Percentiles rank a stretch among this genome's conserved stretches.
phyloP scores from a whole-genome alignment of 164 flowering plant genomes.

The Annona cherimola region DNA sequence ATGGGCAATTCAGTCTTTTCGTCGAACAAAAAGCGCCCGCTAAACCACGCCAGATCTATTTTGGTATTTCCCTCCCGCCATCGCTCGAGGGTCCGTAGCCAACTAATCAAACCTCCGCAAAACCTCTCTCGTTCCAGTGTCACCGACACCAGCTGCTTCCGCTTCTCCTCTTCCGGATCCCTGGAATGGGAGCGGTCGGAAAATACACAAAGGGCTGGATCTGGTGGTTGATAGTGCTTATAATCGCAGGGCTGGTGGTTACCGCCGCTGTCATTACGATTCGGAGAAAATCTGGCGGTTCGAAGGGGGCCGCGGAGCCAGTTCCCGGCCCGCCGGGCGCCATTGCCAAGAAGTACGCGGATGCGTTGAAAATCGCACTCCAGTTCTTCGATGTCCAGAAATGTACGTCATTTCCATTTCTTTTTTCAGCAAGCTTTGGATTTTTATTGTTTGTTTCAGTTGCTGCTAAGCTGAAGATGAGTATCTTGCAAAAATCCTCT shows the following conservation, averaged over 20 bases:
- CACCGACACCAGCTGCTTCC: not conserved
- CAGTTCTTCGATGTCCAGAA: slow-evolving; percentile 91
- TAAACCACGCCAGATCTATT: not conserved
- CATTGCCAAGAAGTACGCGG: slow-evolving; percentile 44
- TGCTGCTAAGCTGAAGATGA: not conserved
- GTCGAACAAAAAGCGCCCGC: no score
- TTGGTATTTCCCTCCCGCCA: not conserved
- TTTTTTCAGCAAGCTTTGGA: not conserved
- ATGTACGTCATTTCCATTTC: slow-evolving; percentile 36
- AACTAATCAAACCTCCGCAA: not conserved
- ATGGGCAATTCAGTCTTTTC: not conserved
- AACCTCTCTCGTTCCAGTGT: not conserved
- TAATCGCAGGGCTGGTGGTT: slow-evolving; percentile 40
- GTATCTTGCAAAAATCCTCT: no score
- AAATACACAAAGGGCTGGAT: slow-evolving; percentile 41
- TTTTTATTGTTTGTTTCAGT: not conserved
- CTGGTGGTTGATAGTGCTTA: slow-evolving; percentile 51
- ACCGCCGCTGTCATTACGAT: slow-evolving; percentile 38
- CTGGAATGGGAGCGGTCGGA: slow-evolving; percentile 42
- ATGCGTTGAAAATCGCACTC: slow-evolving; percentile 62
- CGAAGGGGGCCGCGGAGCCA: slow-evolving; percentile 36
- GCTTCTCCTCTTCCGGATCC: not conserved
- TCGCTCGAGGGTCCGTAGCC: no score
- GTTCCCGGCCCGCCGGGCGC: slow-evolving; percentile 94
- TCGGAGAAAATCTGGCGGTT: slow-evolving; percentile 25